Conservation (phyloP, 2,329 filamentous ascomycete species). For the Rugonectria rugulosa region DNA sequence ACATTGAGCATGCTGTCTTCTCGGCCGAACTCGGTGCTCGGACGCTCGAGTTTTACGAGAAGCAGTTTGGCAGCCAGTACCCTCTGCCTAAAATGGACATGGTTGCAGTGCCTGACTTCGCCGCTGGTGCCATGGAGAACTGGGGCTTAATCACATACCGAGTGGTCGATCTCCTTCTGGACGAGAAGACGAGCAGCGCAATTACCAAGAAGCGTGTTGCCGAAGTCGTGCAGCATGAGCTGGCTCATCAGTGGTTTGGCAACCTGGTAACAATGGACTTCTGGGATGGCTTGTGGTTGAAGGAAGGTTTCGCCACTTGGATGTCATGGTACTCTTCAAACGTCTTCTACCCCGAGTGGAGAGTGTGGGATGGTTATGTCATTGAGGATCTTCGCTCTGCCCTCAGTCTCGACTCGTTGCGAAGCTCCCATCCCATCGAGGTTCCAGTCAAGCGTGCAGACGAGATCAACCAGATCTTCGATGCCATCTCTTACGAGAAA, state of each 20-base stretch:
- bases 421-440: conserved; percentile 96
- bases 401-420: conserved; percentile 84
- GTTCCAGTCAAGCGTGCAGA: conserved; percentile 94
- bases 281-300: conserved; percentile 97
- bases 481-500: conserved; percentile 97
- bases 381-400: conserved; percentile 91
- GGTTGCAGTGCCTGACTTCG: conserved; percentile 93
- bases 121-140: conserved; percentile 97
- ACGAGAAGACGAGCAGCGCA: conserved; percentile 90
- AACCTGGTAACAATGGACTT: conserved; percentile 99
- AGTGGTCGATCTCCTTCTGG: conserved; percentile 81
- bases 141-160: conserved; percentile 97
- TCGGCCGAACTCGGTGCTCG: conserved; percentile 88
- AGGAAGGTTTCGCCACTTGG: conserved; percentile 81
- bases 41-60: conserved; percentile 93
- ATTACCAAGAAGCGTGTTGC: conserved; percentile 91
- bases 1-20: conserved; percentile 91
- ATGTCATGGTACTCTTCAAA: conserved; percentile 79
- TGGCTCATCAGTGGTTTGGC: conserved; percentile 98
- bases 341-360: conserved; percentile 96
- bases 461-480: conserved; percentile 98
- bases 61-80: conserved; percentile 88
- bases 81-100: conserved; percentile 47
- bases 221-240: conserved; percentile 94
- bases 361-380: conserved; percentile 95